Evolutionary conservation across 108 stramenopile genomes (phyloP), one percentile per base, ranked within the genome.

Genomic region (Heterococcus sp.): DNA sequence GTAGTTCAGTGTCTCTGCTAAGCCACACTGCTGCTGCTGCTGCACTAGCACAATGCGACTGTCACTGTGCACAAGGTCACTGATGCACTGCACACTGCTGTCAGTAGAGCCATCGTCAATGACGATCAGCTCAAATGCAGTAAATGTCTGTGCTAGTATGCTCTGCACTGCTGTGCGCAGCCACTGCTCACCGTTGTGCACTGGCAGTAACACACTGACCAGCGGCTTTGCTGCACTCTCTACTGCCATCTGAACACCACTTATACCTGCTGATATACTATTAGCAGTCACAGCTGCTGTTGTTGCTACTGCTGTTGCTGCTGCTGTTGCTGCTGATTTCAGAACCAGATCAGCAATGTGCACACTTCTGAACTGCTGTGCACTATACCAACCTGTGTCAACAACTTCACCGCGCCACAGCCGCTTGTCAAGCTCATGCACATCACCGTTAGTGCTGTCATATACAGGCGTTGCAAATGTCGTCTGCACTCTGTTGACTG

Each of bases 391-490:
- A 34, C 65, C 37, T n/a, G 14, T 66, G 38, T 81, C 72, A 3
- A 81, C 2, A 26, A 58, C 38, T 4, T 30, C 39, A 8, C 31
- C 38, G n/a, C 68, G 8, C 75, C 75, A 76, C 36, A 76, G 79
- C 65, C 38, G 26, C 38, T 35, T 34, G 4, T 81, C 65, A 37
- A 81, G 79, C 64, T 69, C 79, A 33, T 1, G 5, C 33, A 81
- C 72, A 4, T 65, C 72, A 4, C 72, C 68, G 8, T 38, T 66
- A 26, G 8, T 21, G n/a, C 72, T 30, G 3, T 27, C 37, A 40
- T 81, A 81, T 37, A 81, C 72, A 0, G 79, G 79, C 8, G 79
- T 81, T 35, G 35, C n/a, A 66, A 72, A 81, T 0, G 79, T 81
- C 34, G 72, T 35, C 72, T 81, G 79, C 11, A 81, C 79, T 26